These are phyloP conservation scores for Sclerotinia nivalis DNA, from an alignment of 2,329 filamentous ascomycete species.

Conservation along the genomic window DNA sequence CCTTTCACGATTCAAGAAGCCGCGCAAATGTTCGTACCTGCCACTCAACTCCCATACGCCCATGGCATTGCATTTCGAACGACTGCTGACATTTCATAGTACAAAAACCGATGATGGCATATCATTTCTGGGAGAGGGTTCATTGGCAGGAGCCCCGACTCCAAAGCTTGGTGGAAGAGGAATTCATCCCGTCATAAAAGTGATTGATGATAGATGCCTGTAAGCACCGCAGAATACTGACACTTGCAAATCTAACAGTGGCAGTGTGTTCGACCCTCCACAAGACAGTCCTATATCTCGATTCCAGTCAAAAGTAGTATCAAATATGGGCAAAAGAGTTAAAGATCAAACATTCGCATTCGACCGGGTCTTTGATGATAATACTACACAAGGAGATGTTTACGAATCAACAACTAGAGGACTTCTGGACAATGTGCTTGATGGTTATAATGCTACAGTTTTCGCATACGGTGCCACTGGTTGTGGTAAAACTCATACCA, in stretches of 20 bases:
- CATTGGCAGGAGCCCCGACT: slow-evolving; percentile 80
- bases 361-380: slow-evolving; percentile 95
- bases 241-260: not conserved
- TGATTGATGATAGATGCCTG: slow-evolving; percentile 95
- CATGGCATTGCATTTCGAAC: not conserved
- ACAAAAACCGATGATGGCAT: slow-evolving; percentile 75
- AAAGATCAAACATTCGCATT: slow-evolving; percentile 99
- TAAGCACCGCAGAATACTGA: slow-evolving; percentile 43
- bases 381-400: slow-evolving; percentile 85
- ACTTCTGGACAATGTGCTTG: slow-evolving; percentile 91
- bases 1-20: slow-evolving; percentile 88
- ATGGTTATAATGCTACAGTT: slow-evolving; percentile 98
- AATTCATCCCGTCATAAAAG: slow-evolving; percentile 88
- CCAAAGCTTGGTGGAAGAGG: slow-evolving; percentile 86
- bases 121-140: slow-evolving; percentile 94
- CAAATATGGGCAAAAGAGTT: slow-evolving; percentile 78
- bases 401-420: slow-evolving; percentile 90
- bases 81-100: slow-evolving; percentile 34
- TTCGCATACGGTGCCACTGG: slow-evolving; percentile 98
- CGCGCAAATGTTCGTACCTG: slow-evolving; percentile 69
- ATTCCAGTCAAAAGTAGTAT: slow-evolving; percentile 79
- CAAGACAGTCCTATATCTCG: slow-evolving; percentile 91
- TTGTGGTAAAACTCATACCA: slow-evolving; percentile 98
- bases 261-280: slow-evolving; percentile 92
- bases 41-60: not conserved